Evolutionary conservation across 2,329 filamentous ascomycete genomes (phyloP).

Genomic region (Pseudocercospora musae): DNA sequence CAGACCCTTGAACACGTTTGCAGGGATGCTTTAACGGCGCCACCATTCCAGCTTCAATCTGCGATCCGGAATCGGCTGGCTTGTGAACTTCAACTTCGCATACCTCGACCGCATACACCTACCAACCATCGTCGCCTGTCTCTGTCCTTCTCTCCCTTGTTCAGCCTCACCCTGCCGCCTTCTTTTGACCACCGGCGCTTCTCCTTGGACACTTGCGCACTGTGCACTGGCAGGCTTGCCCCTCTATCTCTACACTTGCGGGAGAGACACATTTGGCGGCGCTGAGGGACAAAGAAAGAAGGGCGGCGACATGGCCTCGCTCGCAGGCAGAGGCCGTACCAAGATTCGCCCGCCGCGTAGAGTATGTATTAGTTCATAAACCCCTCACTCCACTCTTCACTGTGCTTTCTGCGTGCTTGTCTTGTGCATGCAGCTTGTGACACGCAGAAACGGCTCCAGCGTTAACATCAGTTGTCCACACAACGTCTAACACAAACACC

Average conservation of each 20-base stretch:
- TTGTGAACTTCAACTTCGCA: neutral
- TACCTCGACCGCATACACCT: neutral
- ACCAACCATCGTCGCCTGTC: neutral
- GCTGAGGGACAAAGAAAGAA: slow-evolving; percentile 2
- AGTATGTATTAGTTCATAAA: slow-evolving; percentile 48
- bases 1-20: neutral
- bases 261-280: neutral
- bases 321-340: slow-evolving; percentile 53
- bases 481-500: neutral
- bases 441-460: slow-evolving; percentile 46
- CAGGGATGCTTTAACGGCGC: neutral
- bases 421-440: slow-evolving; percentile 16
- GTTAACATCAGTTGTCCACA: slow-evolving; percentile 19
- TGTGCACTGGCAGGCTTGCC: neutral
- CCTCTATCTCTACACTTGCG: neutral
- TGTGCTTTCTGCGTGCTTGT: neutral
- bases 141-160: neutral
- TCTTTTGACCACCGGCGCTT: neutral
- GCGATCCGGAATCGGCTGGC: neutral
- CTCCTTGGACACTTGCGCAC: neutral
- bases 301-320: slow-evolving; percentile 36
- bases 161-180: neutral
- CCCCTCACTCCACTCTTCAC: slow-evolving; percentile 5
- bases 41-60: neutral
- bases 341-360: slow-evolving; percentile 67